Evolutionary conservation across 352 stramenopile species (phyloP), one percentile per base, ranked within the genome.

Genomic region (Phytopythium cucurbitacearum): DNA sequence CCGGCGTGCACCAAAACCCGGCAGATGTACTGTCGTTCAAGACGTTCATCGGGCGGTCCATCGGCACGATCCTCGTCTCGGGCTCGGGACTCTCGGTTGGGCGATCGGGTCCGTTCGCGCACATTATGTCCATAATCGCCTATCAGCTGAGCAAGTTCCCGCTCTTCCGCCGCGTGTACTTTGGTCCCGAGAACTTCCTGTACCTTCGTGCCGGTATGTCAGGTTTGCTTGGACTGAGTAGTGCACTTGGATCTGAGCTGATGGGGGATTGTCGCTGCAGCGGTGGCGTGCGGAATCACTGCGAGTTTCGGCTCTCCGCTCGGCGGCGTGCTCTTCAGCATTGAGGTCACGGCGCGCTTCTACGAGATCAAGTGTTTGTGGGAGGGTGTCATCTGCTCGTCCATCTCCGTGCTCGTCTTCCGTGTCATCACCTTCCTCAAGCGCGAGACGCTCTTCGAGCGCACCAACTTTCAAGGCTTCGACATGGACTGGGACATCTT

Each of bases 281-380:
- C 78, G 15, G 76, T 91, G 21, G 84, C 84, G 0, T 88, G 76
- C 54, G 84, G 84, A 16, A 80, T 91, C 53, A 92, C 84, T 0
- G 81, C 84, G 21, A 89, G 78, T 41, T 94, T 94, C 42, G 84
- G 84, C 5, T 89, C 82, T 0, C 84, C 84, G 3, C 60, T 94
- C 0, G 84, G 84, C 6, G 82, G 84, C 5, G 73, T 94, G 8
- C 59, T 94, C 3, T 94, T 87, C 60, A 91, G 82, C 40, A 93
- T 94, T 34, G 85, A 94, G 64, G 85, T 94, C 34, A 91, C 82
- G 3, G 81, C 82, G 4, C 85, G 80, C 36, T 91, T 88, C 51
- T 94, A 93, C 60, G 80, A 90, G 56, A 89, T 94, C 63, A 88
- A 87, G 59, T 90, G 76, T 12, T 66, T 93, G 7, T 93, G 83